A percentile compares a stretch with the other conserved stretches of the same genome.
phyloP scores from a whole-genome alignment of 2,329 filamentous ascomycete species.

The Aspergillus spinulosporus region DNA sequence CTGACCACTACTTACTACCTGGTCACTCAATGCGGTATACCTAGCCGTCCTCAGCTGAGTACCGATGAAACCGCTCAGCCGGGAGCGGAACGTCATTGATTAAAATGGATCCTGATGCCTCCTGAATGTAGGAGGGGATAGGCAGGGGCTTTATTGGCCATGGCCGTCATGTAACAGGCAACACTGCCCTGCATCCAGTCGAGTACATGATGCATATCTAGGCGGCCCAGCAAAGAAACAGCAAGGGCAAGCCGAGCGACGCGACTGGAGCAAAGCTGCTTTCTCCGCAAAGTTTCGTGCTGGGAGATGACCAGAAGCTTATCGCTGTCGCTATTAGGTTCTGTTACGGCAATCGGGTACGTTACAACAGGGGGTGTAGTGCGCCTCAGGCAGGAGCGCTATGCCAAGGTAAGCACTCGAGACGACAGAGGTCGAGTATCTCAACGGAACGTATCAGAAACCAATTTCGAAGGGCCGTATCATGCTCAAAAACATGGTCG shows the following conservation, averaged over 20 bases:
- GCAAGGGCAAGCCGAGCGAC: background rate
- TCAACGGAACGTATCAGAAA: background rate
- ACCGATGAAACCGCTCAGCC: background rate
- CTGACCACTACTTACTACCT: background rate
- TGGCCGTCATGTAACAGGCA: background rate
- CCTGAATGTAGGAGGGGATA: background rate
- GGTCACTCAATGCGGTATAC: no score
- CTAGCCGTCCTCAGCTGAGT: background rate
- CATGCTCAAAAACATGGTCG: background rate
- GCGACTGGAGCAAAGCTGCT: background rate
- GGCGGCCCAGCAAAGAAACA: conserved; percentile 1
- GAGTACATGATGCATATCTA: background rate
- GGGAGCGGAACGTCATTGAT: background rate
- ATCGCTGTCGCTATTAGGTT: background rate
- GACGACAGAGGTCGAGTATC: background rate
- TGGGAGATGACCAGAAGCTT: background rate
- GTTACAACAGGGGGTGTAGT: conserved; percentile 4
- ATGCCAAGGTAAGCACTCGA: background rate
- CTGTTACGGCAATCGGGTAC: background rate
- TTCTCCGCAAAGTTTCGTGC: conserved; percentile 1
- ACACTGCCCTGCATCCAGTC: background rate
- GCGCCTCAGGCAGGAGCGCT: background rate
- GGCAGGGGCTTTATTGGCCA: background rate
- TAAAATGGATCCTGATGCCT: background rate
- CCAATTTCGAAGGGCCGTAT: background rate